These are phyloP conservation scores for Ceratobasidium sp. DNA, from an alignment of 1,284 basidiomycete species.

Conservation along the genomic window DNA sequence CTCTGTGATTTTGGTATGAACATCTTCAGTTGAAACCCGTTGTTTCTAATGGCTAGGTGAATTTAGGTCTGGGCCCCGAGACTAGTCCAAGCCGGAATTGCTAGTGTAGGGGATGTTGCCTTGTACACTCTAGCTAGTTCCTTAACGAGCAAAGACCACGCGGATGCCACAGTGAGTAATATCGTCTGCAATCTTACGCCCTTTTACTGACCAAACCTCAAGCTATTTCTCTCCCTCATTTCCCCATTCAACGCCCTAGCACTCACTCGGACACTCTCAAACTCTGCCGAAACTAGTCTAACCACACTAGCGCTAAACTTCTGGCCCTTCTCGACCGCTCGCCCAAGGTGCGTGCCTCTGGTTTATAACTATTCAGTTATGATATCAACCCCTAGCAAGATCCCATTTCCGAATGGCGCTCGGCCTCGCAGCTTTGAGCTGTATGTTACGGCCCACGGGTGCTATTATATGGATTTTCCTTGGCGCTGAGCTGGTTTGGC, in stretches of 20 bases:
- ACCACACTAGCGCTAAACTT: slow-evolving; percentile 80
- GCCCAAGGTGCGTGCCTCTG: not conserved
- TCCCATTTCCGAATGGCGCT: slow-evolving; percentile 54
- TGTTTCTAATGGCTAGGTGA: slow-evolving; percentile 47
- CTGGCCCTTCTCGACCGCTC: slow-evolving; percentile 65
- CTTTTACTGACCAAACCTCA: slow-evolving; percentile 25
- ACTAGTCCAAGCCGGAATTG: slow-evolving; percentile 81
- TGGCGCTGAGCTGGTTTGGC: slow-evolving; percentile 65
- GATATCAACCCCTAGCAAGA: slow-evolving; percentile 18
- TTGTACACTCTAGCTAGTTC: slow-evolving; percentile 70
- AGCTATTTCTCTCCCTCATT: slow-evolving; percentile 85
- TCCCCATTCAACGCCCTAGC: slow-evolving; percentile 90
- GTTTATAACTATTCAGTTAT: not conserved
- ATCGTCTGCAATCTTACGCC: not conserved
- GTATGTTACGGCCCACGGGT: slow-evolving; percentile 87
- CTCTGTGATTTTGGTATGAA: slow-evolving; percentile 64
- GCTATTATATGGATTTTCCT: slow-evolving; percentile 85
- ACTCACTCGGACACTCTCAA: slow-evolving; percentile 89
- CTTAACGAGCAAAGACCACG: slow-evolving; percentile 69
- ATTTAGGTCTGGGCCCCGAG: slow-evolving; percentile 75
- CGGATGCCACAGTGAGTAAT: slow-evolving; percentile 69
- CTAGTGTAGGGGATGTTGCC: slow-evolving; percentile 83
- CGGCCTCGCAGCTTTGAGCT: slow-evolving; percentile 75
- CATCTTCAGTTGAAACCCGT: slow-evolving; percentile 18
- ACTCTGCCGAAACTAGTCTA: slow-evolving; percentile 90